A percentile compares a stretch with the other conserved stretches of the same genome.
These are phyloP conservation scores for Scedosporium dehoogii DNA, from an alignment of 2,329 filamentous ascomycete species.

Conservation along the genomic window DNA sequence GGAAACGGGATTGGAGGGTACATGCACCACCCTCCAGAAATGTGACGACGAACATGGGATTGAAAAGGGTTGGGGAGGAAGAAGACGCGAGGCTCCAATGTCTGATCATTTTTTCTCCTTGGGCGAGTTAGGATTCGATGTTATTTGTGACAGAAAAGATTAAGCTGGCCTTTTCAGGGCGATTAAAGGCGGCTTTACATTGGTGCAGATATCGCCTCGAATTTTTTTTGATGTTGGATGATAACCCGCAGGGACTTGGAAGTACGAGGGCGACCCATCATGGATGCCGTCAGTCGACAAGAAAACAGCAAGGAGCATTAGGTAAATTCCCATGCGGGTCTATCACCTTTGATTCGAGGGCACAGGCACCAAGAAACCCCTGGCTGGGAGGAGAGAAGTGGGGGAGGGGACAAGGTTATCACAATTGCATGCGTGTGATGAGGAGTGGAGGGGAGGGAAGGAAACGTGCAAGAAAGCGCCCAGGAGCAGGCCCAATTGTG, in stretches of 20 bases:
- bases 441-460: neutral
- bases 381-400: neutral
- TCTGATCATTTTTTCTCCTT: neutral
- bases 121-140: neutral
- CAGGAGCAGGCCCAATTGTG: too few species aligned
- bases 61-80: neutral
- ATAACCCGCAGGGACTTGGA: too few species aligned
- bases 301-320: neutral
- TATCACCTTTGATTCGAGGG: neutral
- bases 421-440: neutral
- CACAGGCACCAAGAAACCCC: neutral
- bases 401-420: neutral
- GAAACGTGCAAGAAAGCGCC: too few species aligned
- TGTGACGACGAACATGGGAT: neutral
- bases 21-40: too few species aligned
- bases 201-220: neutral
- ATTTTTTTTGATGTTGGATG: neutral
- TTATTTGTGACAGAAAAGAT: too few species aligned
- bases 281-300: neutral
- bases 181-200: neutral
- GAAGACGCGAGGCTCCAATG: neutral
- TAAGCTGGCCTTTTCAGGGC: neutral
- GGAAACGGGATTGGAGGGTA: neutral
- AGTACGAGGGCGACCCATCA: neutral
- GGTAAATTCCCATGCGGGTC: neutral